Base-by-base conservation (phyloP, 495 filamentous ascomycete genomes). In the Pyrenula aspistea region DNA sequence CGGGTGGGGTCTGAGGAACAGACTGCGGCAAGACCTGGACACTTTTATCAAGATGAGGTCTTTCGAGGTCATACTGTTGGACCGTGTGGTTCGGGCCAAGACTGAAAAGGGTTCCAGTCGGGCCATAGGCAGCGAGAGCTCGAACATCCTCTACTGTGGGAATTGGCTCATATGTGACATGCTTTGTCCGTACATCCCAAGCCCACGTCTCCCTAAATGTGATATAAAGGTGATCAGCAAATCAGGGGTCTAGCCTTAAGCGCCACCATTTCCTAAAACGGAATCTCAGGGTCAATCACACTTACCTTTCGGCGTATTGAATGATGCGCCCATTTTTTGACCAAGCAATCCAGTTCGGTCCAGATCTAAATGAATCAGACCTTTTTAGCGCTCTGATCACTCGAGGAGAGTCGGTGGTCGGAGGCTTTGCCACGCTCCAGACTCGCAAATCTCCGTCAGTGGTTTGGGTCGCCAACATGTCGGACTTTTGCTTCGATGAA, bases 151-250 rank as follows among this genome's bases (percentile, higher is more conserved):
- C 86, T 20, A 91, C 78, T 3, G 91, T 96, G 24, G 89, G 88
- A 49, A 98, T 87, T 51, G 79, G 77, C 60, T 95, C 91, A 68
- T 81, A 95, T 12, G 91, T 86, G 57, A 96, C 88, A 60, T 92
- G 86, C 66, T 97, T 98, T 10, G 94, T 98, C 61, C 90, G 80
- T 57, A 98, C 93, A 77, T 98, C 93, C 92, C 93, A 97, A 42
- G 88, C 83, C 64, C 86, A 84, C 55, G 91, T 95, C 75, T 93
- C 86, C 54, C 93, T 98, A 65, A 60, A 67, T 57, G 56, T 42
- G 49, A 57, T 51, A 61, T 4, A 42, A 15, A 15, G 8, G 31
- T 42, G 31, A 42, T 42, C 15, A 53, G 57, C 53, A 61, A 53
- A 42, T 42, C 31, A 42, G 31, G 31, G 31, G 15, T 4, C 31